These are phyloP conservation scores for Rhexocercosporidium sp. DNA, from an alignment of 2,329 filamentous ascomycete genomes.

Conservation along the genomic window DNA sequence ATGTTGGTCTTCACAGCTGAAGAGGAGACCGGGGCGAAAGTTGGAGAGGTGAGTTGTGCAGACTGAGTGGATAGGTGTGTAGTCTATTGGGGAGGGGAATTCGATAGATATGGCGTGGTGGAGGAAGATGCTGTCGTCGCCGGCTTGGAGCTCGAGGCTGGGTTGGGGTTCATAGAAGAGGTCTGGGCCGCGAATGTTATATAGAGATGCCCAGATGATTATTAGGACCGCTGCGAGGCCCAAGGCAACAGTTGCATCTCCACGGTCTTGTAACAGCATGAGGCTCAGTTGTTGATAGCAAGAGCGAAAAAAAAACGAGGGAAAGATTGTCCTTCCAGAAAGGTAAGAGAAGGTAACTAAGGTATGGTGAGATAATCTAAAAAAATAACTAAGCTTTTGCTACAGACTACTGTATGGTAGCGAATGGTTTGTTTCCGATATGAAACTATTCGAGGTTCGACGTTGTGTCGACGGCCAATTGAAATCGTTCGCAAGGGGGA, in stretches of 20 bases:
- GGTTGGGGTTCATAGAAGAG: constrained; percentile 13
- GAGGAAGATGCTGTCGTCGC: background rate
- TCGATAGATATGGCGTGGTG: background rate
- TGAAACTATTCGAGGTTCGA: constrained; percentile 6
- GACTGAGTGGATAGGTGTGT: background rate
- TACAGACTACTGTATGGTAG: background rate
- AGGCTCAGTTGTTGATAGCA: too few relatives aligned
- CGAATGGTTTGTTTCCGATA: background rate
- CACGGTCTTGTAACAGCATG: background rate
- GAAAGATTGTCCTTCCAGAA: background rate
- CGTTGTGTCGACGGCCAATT: background rate
- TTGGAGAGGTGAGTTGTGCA: background rate
- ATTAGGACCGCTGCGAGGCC: background rate
- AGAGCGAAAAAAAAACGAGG: too few relatives aligned
- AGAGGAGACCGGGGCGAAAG: constrained; percentile 15
- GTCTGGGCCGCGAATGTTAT: background rate
- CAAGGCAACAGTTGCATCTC: background rate
- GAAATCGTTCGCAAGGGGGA: background rate
- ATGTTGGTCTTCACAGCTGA: constrained; percentile 36
- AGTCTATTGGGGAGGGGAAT: constrained; percentile 5
- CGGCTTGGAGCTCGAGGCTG: constrained; percentile 33
- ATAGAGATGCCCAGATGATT: constrained; percentile 3
- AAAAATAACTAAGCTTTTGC: background rate
- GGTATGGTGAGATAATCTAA: background rate
- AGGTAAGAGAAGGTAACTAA: background rate